Base-by-base conservation (phyloP, 306 rosid genomes). In the Lupinus albus region DNA sequence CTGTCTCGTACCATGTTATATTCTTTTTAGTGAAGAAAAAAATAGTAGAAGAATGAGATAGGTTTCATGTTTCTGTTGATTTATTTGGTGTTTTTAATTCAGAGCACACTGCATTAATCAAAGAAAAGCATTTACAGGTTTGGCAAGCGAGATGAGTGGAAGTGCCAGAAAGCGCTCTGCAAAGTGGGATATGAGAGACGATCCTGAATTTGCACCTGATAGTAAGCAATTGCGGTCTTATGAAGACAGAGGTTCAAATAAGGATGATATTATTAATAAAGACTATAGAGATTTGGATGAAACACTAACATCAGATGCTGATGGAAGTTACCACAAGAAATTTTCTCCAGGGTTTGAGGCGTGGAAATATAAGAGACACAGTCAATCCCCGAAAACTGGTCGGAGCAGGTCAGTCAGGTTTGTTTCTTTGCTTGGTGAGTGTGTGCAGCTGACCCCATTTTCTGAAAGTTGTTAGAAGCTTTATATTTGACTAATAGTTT, bases 111-210 rank as follows among this genome's bases (percentile, higher is more conserved):
- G 63, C 47, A 54, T 64, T 69, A 48, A 66, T 78, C 67, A 28
- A 53, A 77, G 74, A 55, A 64, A 79, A 80, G 74, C 65, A 33
- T 13, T 13, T 59, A 51, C 71, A 15, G 47, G 62, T 76, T 71
- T 71, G 13, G 75, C 48, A 48, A 41, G 71, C 74, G 85, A 76
- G 68, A 90, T 93, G 99, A 88, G 97, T 76, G 91, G 89, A 78
- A 85, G 86, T 76, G 75, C 86, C 80, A 76, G 89, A 80, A 93
- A 75, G 77, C 86, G 87, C 61, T 77, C 85, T 68, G 86, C 99
- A 33, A 93, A 90, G 82, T 93, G 99, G 99, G 98, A 93, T 84
- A 73, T 80, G 78, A 78, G 81, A 60, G 97, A 83, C 44, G 87
- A 83, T 11, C 84, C 77, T 78, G 89, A 78, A 51, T 85, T 72